Evolutionary conservation across 345 rosid species (phyloP).

Genomic region (Isatis tinctoria): DNA sequence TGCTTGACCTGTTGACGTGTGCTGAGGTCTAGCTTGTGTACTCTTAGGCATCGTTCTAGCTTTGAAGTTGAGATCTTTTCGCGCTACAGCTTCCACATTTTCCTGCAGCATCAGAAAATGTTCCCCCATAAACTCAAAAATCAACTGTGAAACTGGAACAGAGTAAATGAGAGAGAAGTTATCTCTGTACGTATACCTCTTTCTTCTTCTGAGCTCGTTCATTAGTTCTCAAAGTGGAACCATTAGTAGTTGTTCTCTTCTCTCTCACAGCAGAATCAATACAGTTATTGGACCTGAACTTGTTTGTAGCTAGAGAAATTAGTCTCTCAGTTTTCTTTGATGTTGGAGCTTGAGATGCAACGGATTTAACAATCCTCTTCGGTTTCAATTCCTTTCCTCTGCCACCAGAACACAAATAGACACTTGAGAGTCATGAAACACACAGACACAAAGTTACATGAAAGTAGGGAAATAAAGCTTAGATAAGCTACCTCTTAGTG

Average conservation of each 20-base stretch:
- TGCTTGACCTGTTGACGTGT: background rate
- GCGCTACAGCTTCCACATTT: slow-evolving; percentile 46
- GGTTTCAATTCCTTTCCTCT: slow-evolving; percentile 44
- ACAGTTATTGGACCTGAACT: slow-evolving; percentile 41
- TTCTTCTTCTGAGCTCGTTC: slow-evolving; percentile 64
- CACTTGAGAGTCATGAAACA: background rate
- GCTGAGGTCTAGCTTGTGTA: background rate
- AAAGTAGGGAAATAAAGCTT: background rate
- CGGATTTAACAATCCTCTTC: slow-evolving; percentile 34
- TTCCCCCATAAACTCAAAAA: background rate
- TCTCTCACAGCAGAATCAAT: slow-evolving; percentile 36
- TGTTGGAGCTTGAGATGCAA: slow-evolving; percentile 37
- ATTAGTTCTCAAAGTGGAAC: slow-evolving; percentile 47
- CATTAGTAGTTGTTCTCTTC: slow-evolving; percentile 31
- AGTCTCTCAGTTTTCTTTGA: slow-evolving; percentile 40
- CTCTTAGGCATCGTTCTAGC: slow-evolving; percentile 61
- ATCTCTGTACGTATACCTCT: slow-evolving; percentile 50
- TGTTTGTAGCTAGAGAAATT: slow-evolving; percentile 35
- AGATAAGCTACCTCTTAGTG: slow-evolving; percentile 42
- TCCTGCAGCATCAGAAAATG: slow-evolving; percentile 40
- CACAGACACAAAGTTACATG: background rate
- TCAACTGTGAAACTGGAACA: background rate
- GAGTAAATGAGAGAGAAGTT: slow-evolving; percentile 3
- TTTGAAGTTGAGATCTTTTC: slow-evolving; percentile 55
- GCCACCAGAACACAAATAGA: slow-evolving; percentile 24